Percentiles rank a stretch among this genome's conserved stretches.
phyloP scores from a whole-genome alignment of 805 yeast genomes.

The Saccharomycopsis babjevae region DNA sequence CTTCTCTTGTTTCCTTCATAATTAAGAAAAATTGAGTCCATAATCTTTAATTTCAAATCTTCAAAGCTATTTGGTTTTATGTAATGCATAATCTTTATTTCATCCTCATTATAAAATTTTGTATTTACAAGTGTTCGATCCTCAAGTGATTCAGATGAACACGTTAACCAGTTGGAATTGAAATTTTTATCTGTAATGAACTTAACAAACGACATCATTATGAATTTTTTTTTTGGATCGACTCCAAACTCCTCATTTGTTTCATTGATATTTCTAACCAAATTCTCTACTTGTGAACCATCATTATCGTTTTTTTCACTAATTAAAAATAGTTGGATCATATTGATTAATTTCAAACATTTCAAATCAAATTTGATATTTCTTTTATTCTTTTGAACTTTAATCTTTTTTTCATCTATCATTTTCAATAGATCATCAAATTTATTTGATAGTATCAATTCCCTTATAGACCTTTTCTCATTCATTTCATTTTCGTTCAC shows the following conservation, averaged over 20 bases:
- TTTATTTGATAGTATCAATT: neutral
- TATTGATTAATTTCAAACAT: slow-evolving; percentile 10
- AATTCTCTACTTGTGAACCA: neutral
- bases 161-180: neutral
- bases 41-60: slow-evolving; percentile 5
- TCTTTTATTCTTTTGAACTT: neutral
- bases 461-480: neutral
- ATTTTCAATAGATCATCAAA: slow-evolving; percentile 1
- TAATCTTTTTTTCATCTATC: neutral
- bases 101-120: neutral
- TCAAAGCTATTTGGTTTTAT: slow-evolving; percentile 2
- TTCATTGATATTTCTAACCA: neutral
- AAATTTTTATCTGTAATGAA: neutral
- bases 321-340: slow-evolving; percentile 4
- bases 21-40: slow-evolving; percentile 10
- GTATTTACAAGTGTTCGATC: neutral
- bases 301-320: neutral
- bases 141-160: neutral
- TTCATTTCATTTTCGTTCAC: neutral
- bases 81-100: neutral
- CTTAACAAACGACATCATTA: neutral
- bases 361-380: slow-evolving; percentile 3
- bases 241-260: neutral
- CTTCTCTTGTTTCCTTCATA: slow-evolving; percentile 3
- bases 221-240: neutral